Evolutionary conservation across 2,329 filamentous ascomycete species (phyloP).

Genomic region (Coniochaeta sp.): DNA sequence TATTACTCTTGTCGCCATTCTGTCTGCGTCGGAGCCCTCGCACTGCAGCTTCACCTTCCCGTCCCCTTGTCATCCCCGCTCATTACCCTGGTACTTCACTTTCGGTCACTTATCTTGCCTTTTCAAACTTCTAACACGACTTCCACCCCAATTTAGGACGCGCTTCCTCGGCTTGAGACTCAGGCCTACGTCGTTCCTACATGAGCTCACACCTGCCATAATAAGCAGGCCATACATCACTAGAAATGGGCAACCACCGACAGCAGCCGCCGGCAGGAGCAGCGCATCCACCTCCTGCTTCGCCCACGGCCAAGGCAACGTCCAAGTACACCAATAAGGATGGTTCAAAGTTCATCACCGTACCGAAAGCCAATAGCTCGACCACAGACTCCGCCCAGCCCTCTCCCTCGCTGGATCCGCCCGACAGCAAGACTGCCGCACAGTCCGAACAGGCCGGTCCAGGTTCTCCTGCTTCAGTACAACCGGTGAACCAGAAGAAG

Average conservation of each 20-base stretch:
- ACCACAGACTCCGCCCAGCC: slow-evolving; percentile 43
- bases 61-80: not conserved
- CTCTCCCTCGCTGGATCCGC: slow-evolving; percentile 35
- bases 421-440: slow-evolving; percentile 9
- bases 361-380: slow-evolving; percentile 46
- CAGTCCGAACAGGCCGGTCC: slow-evolving; percentile 1
- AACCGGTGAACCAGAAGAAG: slow-evolving; percentile 78
- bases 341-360: slow-evolving; percentile 61
- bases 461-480: slow-evolving; percentile 5
- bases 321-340: slow-evolving; percentile 62
- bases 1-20: not conserved
- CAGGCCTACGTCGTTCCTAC: not conserved
- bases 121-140: not conserved
- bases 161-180: not conserved
- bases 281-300: slow-evolving; percentile 29
- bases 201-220: not conserved
- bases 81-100: not conserved
- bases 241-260: slow-evolving; percentile 24
- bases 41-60: not conserved
- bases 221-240: slow-evolving; percentile 3
- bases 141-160: not conserved
- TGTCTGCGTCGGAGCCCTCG: not conserved
- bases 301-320: slow-evolving; percentile 42
- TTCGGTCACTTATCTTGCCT: not conserved
- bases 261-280: slow-evolving; percentile 18